phyloP scores from a whole-genome alignment of 495 filamentous ascomycete genomes.

The Hamigera avellanea region DNA sequence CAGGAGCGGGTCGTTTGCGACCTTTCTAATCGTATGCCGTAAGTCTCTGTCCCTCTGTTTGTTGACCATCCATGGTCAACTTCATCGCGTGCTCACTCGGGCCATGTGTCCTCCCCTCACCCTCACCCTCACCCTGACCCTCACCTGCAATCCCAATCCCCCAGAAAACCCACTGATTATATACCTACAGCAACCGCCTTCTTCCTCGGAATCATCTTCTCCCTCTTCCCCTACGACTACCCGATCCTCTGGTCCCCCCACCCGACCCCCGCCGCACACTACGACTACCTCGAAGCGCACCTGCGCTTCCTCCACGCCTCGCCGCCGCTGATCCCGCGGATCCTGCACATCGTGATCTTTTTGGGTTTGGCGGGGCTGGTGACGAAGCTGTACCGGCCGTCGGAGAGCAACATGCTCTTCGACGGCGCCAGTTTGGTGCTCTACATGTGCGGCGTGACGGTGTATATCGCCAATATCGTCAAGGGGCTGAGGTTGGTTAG shows the following conservation, averaged over 20 bases:
- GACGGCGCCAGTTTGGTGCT: slow-evolving; percentile 85
- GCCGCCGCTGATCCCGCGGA: slow-evolving; percentile 80
- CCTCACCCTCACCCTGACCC: neutral
- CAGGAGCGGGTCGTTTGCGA: slow-evolving; percentile 59
- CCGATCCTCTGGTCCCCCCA: slow-evolving; percentile 82
- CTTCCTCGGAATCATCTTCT: slow-evolving; percentile 97
- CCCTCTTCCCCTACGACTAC: slow-evolving; percentile 94
- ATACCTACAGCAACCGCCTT: slow-evolving; percentile 65
- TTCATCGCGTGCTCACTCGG: too few relatives aligned
- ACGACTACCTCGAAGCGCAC: slow-evolving; percentile 73
- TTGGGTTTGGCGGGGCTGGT: slow-evolving; percentile 84
- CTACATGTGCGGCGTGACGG: slow-evolving; percentile 81
- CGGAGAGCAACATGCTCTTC: slow-evolving; percentile 90
- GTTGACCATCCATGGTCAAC: too few relatives aligned
- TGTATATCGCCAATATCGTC: slow-evolving; percentile 91
- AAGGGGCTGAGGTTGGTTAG: slow-evolving; percentile 78
- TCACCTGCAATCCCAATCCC: neutral
- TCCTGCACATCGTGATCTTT: slow-evolving; percentile 85
- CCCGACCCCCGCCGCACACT: slow-evolving; percentile 51
- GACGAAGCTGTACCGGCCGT: slow-evolving; percentile 82
- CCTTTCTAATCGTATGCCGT: slow-evolving; percentile 94
- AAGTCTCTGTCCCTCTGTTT: slow-evolving; percentile 30
- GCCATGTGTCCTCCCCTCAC: too few relatives aligned
- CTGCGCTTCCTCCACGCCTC: slow-evolving; percentile 76
- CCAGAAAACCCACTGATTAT: slow-evolving; percentile 6